A percentile compares a stretch with the other conserved stretches of the same genome.
Conservation (phyloP, 352 stramenopile genomes). For the Nothophytophthora sp. region DNA sequence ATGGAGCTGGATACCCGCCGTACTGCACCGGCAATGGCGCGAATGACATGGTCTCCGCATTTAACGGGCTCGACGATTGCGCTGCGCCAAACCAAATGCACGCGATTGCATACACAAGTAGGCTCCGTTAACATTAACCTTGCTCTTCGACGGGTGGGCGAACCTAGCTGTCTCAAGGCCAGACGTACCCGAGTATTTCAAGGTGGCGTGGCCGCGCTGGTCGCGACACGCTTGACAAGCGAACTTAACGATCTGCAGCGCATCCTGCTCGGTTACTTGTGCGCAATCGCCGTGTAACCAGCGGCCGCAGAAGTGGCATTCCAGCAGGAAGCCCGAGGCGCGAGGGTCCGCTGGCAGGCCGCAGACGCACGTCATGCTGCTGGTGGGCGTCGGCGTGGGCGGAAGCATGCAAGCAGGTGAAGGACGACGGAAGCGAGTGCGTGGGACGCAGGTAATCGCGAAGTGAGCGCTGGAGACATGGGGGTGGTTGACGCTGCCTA, state of each 20-base stretch:
- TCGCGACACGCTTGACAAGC: conserved; percentile 43
- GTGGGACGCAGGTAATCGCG: conserved; percentile 14
- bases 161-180: neutral
- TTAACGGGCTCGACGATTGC: no score
- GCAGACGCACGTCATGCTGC: conserved; percentile 21
- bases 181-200: conserved; percentile 46
- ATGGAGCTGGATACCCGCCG: conserved; percentile 13
- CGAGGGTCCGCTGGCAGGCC: conserved; percentile 28
- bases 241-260: conserved; percentile 58
- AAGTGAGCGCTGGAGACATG: conserved; percentile 12
- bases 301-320: conserved; percentile 67
- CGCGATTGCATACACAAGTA: neutral
- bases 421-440: conserved; percentile 4
- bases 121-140: no score
- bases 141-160: no score
- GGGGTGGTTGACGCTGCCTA: no score
- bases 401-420: conserved; percentile 17
- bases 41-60: conserved; percentile 32
- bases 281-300: conserved; percentile 66
- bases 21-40: conserved; percentile 47
- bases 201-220: conserved; percentile 35
- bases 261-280: conserved; percentile 55
- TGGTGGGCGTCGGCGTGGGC: neutral
- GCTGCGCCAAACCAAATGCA: no score
- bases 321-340: conserved; percentile 47